A percentile compares a stretch with the other conserved stretches of the same genome.
phyloP scores from a whole-genome alignment of 228 moss, liverwort and hornwort genomes.

The Sphagnum magellanicum region DNA sequence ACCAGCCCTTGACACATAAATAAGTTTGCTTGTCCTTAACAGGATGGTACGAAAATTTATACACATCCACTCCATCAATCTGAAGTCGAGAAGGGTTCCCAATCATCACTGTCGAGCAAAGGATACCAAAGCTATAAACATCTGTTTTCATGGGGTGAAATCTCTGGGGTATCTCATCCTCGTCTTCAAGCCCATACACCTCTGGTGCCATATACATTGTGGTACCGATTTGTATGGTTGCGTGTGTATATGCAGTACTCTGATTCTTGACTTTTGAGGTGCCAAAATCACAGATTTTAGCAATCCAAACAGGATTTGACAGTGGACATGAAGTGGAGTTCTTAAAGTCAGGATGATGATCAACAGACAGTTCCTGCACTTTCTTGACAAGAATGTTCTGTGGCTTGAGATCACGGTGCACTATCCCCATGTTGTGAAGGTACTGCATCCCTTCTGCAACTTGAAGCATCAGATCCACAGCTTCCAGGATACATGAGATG shows the following conservation, averaged over 20 bases:
- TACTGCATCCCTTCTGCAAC: conserved; percentile 20
- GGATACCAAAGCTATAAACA: background rate
- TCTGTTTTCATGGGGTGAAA: conserved; percentile 17
- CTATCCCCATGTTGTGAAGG: conserved; percentile 12
- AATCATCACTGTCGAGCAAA: background rate
- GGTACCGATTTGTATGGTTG: conserved; percentile 2
- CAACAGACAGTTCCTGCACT: too few species aligned
- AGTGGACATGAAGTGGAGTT: too few species aligned
- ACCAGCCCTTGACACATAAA: too few species aligned
- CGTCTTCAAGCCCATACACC: background rate
- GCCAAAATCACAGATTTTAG: conserved; percentile 22
- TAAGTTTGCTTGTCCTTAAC: too few species aligned
- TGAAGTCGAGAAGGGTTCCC: background rate
- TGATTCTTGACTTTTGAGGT: conserved; percentile 6
- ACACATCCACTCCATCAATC: background rate
- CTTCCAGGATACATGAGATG: conserved; percentile 2
- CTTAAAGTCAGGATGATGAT: too few species aligned
- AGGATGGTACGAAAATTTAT: too few species aligned
- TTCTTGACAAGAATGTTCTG: conserved; percentile 7
- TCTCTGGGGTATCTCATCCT: conserved; percentile 1
- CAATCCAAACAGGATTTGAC: background rate
- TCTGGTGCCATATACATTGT: conserved; percentile 16
- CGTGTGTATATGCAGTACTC: background rate
- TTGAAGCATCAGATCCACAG: conserved; percentile 23
- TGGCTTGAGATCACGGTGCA: conserved; percentile 19